Percentiles rank a stretch among this genome's conserved stretches.
phyloP scores from a whole-genome alignment of 129 eudicot species.

The Arctium minus region DNA sequence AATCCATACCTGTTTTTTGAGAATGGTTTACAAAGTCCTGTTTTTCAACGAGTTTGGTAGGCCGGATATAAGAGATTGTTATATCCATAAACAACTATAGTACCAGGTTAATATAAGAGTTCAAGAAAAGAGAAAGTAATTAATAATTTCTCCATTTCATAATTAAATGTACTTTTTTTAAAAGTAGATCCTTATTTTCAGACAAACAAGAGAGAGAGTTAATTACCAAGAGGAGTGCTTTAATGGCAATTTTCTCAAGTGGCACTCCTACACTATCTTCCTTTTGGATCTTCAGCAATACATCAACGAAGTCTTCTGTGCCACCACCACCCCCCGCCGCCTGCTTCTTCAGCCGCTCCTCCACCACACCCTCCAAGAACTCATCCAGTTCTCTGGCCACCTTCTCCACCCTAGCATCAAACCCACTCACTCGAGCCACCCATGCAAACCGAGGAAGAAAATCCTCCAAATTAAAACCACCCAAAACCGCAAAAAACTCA shows the following conservation, averaged over 20 bases:
- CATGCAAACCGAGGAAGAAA: conserved; percentile 46
- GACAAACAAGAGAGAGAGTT: neutral
- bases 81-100: too few relatives aligned
- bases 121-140: too few relatives aligned
- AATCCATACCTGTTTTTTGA: too few relatives aligned
- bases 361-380: conserved; percentile 35
- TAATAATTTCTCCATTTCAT: too few relatives aligned
- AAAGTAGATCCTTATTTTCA: too few relatives aligned
- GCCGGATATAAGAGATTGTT: too few relatives aligned
- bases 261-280: conserved; percentile 9
- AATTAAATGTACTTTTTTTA: too few relatives aligned
- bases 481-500: conserved; percentile 35
- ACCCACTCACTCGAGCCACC: conserved; percentile 28
- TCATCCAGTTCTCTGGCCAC: conserved; percentile 29
- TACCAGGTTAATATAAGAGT: too few relatives aligned
- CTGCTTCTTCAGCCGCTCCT: conserved; percentile 22
- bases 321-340: neutral
- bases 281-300: conserved; percentile 34
- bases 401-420: conserved; percentile 17
- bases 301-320: conserved; percentile 36
- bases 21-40: too few relatives aligned
- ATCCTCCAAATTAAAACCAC: conserved; percentile 36
- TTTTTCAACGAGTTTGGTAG: too few relatives aligned
- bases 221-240: conserved; percentile 46
- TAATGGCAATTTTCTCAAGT: conserved; percentile 27